phyloP scores from a whole-genome alignment of 2,329 filamentous ascomycete genomes.

The Verticillium longisporum region DNA sequence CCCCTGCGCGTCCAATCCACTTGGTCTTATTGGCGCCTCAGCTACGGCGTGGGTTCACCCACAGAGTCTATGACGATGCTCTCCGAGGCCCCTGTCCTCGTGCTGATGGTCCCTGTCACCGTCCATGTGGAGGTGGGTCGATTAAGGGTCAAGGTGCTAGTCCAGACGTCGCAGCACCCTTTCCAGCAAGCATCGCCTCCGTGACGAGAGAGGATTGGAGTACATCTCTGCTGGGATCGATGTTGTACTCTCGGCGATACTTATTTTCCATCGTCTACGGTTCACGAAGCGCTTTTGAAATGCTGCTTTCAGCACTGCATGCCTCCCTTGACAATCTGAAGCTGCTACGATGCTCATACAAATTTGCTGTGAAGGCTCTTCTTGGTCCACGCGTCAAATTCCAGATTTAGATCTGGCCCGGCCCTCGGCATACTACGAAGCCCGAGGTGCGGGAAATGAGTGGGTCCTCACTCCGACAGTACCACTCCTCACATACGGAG shows the following conservation, averaged over 20 bases:
- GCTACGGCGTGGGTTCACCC: neutral
- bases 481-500: neutral
- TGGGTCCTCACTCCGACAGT: neutral
- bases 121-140: neutral
- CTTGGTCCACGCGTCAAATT: neutral
- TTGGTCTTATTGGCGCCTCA: neutral
- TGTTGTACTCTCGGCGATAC: too few species aligned
- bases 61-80: neutral
- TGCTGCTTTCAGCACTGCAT: too few species aligned
- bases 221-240: neutral
- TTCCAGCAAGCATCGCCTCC: neutral
- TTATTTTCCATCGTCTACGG: too few species aligned
- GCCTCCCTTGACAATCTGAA: too few species aligned
- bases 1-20: neutral
- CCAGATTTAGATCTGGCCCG: neutral
- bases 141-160: neutral
- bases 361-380: neutral
- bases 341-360: too few species aligned
- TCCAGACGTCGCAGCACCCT: neutral
- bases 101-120: neutral
- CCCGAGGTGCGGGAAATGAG: constrained; percentile 7
- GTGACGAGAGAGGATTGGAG: too few species aligned
- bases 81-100: constrained; percentile 1
- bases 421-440: constrained; percentile 10
- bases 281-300: too few species aligned